Evolutionary conservation across 129 eudicot genomes (phyloP), one percentile per base, ranked within the genome.

Genomic region (Ambrosia artemisiifolia): DNA sequence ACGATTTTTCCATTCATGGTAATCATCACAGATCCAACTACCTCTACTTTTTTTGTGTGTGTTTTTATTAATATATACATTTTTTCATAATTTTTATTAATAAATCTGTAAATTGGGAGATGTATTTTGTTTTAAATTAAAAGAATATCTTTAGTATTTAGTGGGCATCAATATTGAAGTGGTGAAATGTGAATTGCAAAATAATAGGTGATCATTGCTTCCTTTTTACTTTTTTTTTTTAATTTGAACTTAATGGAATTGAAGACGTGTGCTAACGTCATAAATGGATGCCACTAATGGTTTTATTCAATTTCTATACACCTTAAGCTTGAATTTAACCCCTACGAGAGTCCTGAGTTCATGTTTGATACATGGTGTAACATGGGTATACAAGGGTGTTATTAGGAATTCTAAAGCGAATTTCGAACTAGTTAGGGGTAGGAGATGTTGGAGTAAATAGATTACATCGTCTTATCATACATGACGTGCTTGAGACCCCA

Each of bases 1-100:
- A 72, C 35, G 33, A 32, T 61, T 13, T 46, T 61, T 66, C 60
- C 34, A 61, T 61, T 33, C 77, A 43, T 20, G 30, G 47, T 50
- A 69, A 69, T 47, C 72, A 59, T 63, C 67, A 63, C 16, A 61
- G 46, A 7, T 30, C 40, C 44, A 67, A 24, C 17, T 5, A 69
- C 59, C 51, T 69, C 63, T 33, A 50, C 19, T 11, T 7, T 33
- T 50, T 24, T 5, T 42, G 3, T 54, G 48, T 12, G 9, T 30
- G 32, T 33, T 34, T 50, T 20, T 71, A 34, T 34, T 5, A 34
- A 33, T 62, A 62, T n/a, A 33, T 6, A 34, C 1, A 7, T 62
- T 3, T 62, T 33, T 35, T 6, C 1, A 5, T 62, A 14, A 0
- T 5, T 32, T 61, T n/a, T 34, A n/a, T 13, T 7, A 35, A 36